Conservation (phyloP, 164 flowering plant species). For the Magnolia kwangsiensis region DNA sequence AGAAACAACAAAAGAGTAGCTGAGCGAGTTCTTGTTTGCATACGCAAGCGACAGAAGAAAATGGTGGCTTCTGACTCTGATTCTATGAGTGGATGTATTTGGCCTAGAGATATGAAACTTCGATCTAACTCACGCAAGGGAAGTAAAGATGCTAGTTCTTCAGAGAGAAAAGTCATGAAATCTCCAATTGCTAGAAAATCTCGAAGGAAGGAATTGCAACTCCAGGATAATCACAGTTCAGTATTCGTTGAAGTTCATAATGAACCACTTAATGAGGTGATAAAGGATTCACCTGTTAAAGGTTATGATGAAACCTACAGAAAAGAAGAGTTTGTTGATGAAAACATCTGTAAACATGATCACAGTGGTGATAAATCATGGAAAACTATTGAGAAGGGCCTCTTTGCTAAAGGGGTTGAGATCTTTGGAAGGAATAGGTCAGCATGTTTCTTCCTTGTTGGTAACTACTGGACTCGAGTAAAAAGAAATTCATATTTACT, state of each 20-base stretch:
- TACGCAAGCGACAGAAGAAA: constrained; percentile 76
- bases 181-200: constrained; percentile 46
- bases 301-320: constrained; percentile 36
- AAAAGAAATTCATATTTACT: constrained; percentile 1
- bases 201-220: constrained; percentile 39
- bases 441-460: constrained; percentile 19
- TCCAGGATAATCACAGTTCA: constrained; percentile 22
- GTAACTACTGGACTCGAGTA: background rate
- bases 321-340: constrained; percentile 70
- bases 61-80: constrained; percentile 59
- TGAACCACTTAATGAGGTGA: constrained; percentile 32
- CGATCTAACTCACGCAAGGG: constrained; percentile 54
- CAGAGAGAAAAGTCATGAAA: constrained; percentile 41
- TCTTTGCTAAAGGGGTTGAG: constrained; percentile 82
- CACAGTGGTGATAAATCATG: constrained; percentile 45
- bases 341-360: constrained; percentile 51
- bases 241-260: constrained; percentile 26
- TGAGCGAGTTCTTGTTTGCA: constrained; percentile 57
- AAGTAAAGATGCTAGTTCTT: constrained; percentile 60
- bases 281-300: constrained; percentile 25
- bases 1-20: constrained; percentile 78
- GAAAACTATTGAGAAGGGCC: constrained; percentile 80
- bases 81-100: constrained; percentile 47
- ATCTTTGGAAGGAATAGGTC: constrained; percentile 95
- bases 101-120: constrained; percentile 49